These are phyloP conservation scores for Eleusine coracana DNA, from an alignment of 176 grass and related monocot species.

Conservation along the genomic window DNA sequence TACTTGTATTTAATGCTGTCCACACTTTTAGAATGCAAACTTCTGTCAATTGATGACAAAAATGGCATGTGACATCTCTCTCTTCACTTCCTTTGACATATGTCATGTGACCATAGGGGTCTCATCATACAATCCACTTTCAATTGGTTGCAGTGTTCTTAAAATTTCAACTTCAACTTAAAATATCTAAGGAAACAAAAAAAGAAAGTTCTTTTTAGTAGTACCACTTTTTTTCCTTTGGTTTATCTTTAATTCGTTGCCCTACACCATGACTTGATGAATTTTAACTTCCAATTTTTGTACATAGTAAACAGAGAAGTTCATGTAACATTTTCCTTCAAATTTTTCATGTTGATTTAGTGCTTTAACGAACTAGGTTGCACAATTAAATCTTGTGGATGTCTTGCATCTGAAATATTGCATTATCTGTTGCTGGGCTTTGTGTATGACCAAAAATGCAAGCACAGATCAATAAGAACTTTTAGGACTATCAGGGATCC, in stretches of 20 bases:
- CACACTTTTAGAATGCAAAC: neutral
- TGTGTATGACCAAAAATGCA: constrained; percentile 17
- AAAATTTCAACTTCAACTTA: too few species aligned
- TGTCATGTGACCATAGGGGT: neutral
- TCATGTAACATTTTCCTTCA: neutral
- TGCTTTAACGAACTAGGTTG: neutral
- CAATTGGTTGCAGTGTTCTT: neutral
- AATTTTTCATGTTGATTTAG: neutral
- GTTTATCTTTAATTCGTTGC: neutral
- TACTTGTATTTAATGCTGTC: neutral
- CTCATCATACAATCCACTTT: neutral
- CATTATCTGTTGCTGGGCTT: neutral
- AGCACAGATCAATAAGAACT: neutral
- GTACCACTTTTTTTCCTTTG: neutral
- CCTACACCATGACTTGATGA: neutral
- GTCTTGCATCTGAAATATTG: neutral
- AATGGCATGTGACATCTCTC: neutral
- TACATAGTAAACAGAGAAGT: neutral
- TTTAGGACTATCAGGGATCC: neutral
- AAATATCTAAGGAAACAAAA: too few species aligned
- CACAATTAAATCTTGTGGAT: neutral
- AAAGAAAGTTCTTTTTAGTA: neutral
- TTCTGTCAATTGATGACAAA: neutral
- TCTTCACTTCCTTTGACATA: neutral
- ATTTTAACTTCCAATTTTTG: neutral